Conservation (phyloP, 2,329 filamentous ascomycete genomes). For the Orbilia blumenaviensis region DNA sequence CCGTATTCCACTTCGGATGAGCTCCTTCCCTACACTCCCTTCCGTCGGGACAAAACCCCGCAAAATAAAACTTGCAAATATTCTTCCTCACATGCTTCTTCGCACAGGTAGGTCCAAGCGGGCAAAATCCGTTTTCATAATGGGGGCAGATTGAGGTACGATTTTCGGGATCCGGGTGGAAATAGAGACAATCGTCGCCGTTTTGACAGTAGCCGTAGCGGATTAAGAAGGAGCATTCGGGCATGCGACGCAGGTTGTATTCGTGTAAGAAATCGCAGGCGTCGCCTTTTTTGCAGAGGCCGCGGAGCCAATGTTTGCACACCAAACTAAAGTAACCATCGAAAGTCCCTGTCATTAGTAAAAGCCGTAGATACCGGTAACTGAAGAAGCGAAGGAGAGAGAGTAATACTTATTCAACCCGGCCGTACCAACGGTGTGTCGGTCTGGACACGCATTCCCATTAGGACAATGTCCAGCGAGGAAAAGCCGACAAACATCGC, state of each 20-base stretch:
- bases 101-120: conserved; percentile 83
- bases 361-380: conserved; percentile 60
- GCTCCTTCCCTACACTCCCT: conserved; percentile 77
- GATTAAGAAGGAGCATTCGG: conserved; percentile 96
- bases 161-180: conserved; percentile 85
- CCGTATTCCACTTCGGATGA: conserved; percentile 79
- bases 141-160: conserved; percentile 83
- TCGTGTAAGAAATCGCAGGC: conserved; percentile 98
- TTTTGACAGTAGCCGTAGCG: conserved; percentile 94
- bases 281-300: conserved; percentile 96
- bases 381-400: conserved; percentile 38
- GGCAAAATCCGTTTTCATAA: conserved; percentile 95
- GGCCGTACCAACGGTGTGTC: conserved; percentile 69
- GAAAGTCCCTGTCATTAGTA: too few species aligned
- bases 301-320: conserved; percentile 98
- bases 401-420: conserved; percentile 72
- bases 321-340: conserved; percentile 71
- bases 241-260: conserved; percentile 97
- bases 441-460: conserved; percentile 83
- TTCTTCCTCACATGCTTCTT: conserved; percentile 87
- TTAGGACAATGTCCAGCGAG: conserved; percentile 85
- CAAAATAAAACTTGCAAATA: conserved; percentile 85
- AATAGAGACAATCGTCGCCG: conserved; percentile 93
- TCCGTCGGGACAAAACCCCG: conserved; percentile 93
- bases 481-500: conserved; percentile 86